These are phyloP conservation scores for Megacollybia marginata DNA, from an alignment of 768 basidiomycete genomes.

Conservation along the genomic window DNA sequence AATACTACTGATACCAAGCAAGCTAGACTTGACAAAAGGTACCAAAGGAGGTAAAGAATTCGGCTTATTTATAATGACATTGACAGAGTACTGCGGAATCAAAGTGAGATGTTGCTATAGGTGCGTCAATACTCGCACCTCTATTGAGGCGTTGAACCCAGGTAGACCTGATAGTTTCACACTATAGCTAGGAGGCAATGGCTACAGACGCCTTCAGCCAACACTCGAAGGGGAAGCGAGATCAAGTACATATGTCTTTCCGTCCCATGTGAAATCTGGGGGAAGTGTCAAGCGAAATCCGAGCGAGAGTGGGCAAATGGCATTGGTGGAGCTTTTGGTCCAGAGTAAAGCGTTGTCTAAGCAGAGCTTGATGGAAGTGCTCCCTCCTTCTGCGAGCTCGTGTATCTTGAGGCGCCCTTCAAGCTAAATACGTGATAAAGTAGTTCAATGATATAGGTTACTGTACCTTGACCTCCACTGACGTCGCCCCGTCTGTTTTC, in stretches of 20 bases:
- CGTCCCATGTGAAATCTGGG: constrained; percentile 46
- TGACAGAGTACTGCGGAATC: constrained; percentile 44
- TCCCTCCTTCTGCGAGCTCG: constrained; percentile 65
- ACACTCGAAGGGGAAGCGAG: background rate
- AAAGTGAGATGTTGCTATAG: background rate
- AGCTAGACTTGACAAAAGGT: constrained; percentile 42
- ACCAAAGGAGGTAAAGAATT: constrained; percentile 27
- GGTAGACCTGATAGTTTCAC: constrained; percentile 65
- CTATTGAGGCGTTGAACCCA: constrained; percentile 60
- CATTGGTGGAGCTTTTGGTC: constrained; percentile 37
- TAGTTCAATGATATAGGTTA: constrained; percentile 3
- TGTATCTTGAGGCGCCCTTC: constrained; percentile 52
- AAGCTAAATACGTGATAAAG: constrained; percentile 30
- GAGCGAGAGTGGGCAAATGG: constrained; percentile 44
- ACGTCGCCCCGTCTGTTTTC: constrained; percentile 48
- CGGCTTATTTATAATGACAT: constrained; percentile 43
- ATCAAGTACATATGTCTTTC: constrained; percentile 49
- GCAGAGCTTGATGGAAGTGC: constrained; percentile 42
- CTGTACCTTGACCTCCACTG: constrained; percentile 57
- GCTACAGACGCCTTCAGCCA: constrained; percentile 26
- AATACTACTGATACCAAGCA: constrained; percentile 40
- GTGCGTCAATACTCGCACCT: constrained; percentile 17
- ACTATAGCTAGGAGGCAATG: constrained; percentile 63
- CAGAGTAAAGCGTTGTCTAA: constrained; percentile 49
- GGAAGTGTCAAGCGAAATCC: constrained; percentile 54